Base-by-base conservation (phyloP, 345 rosid genomes). In the Erucastrum elatum region DNA sequence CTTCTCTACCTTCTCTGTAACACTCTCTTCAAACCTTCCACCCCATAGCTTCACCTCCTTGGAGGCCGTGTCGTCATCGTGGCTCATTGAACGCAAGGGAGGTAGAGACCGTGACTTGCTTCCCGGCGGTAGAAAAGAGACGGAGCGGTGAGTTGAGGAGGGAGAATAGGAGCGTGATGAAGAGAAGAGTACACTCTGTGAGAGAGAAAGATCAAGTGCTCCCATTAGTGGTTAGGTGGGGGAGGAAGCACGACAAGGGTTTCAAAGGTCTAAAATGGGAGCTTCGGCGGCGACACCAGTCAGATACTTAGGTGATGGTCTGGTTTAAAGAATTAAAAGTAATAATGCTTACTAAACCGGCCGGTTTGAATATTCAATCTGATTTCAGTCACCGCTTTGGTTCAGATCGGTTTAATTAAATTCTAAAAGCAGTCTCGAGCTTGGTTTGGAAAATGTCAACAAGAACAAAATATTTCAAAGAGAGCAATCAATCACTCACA, bases 21-120 rank as follows among this genome's bases (percentile, higher is more conserved):
- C 97, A 66, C 91, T 87, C 88, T 90, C 96, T 70, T 95, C 88
- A 80, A 95, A 95, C 79, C 99, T 88, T 10, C 99, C 99, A 0
- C 99, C 99, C 97, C 98, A 95, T 4, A 95, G 85, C 90, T 95
- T 95, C 21, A 67, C 74, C 88, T 95, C 98, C 81, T 90, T 93
- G 15, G 84, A 75, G 58, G 79, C 78, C 5, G 71, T 26, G 5
- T 78, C 85, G 26, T 51, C 74, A 16, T 79, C 77, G 64, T 75
- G 82, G 67, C 79, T 84, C 87, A 85, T 86, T 80, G 82, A 76
- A 25, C 90, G 79, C 70, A 84, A 46, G 59, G 82, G 74, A 33
- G 77, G 81, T 3, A 72, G 70, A 75, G 58, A 67, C 8, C 80
- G 81, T 10, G 86, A 63, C 76, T 82, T 81, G 68, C 61, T 67